phyloP scores from a whole-genome alignment of 106 monocot species.

The Vanilla planifolia region DNA sequence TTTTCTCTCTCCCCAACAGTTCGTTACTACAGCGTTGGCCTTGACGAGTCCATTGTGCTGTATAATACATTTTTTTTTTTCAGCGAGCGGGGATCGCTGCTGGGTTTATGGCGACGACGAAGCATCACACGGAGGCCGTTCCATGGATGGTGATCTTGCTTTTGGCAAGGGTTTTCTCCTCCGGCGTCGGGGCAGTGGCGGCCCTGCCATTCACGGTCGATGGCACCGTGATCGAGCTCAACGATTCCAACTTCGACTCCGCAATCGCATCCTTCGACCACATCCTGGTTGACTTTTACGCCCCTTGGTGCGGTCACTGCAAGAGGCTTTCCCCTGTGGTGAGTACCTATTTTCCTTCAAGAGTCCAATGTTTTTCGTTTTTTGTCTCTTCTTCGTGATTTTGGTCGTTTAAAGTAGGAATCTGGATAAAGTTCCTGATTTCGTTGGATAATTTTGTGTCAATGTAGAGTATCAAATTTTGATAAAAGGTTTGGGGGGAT shows the following conservation, averaged over 20 bases:
- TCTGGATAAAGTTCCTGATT: too few species aligned
- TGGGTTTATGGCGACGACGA: slow-evolving; percentile 8
- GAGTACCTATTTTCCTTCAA: background rate
- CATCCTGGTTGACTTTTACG: slow-evolving; percentile 89
- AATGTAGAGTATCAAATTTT: too few species aligned
- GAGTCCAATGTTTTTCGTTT: too few species aligned
- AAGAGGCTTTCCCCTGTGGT: slow-evolving; percentile 84
- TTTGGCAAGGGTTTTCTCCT: slow-evolving; percentile 9
- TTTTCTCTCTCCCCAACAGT: too few species aligned
- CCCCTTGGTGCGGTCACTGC: slow-evolving; percentile 97
- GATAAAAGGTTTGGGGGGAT: too few species aligned
- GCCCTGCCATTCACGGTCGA: slow-evolving; percentile 29
- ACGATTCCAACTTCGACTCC: slow-evolving; percentile 59
- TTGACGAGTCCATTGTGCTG: too few species aligned
- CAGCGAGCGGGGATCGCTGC: too few species aligned
- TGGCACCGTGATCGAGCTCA: slow-evolving; percentile 70
- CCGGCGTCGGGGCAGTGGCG: background rate
- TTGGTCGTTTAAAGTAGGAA: too few species aligned
- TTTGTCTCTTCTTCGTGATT: too few species aligned
- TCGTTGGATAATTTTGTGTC: too few species aligned
- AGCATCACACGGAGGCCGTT: background rate
- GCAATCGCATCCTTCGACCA: slow-evolving; percentile 58
- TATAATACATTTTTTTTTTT: too few species aligned
- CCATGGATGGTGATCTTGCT: slow-evolving; percentile 13
- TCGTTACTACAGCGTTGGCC: too few species aligned